Percentiles rank a stretch among this genome's conserved stretches.
phyloP scores from a whole-genome alignment of 2,329 filamentous ascomycete species.

The Penicillium verrucosum region DNA sequence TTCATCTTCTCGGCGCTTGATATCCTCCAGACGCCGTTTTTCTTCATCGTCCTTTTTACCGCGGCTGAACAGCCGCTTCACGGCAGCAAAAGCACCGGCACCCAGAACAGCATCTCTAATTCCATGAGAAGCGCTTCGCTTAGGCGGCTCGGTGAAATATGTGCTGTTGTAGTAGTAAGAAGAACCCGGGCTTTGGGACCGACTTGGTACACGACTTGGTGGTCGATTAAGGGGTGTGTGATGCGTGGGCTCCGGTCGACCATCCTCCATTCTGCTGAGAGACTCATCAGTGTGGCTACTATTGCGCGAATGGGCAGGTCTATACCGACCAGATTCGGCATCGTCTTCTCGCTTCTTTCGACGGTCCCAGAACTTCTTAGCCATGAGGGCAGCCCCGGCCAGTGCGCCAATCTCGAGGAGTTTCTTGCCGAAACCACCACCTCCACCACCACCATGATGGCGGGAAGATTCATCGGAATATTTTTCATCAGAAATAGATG shows the following conservation, averaged over 20 bases:
- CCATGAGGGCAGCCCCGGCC: slow-evolving; percentile 61
- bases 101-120: slow-evolving; percentile 62
- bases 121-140: slow-evolving; percentile 47
- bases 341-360: slow-evolving; percentile 54
- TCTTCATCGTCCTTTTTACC: slow-evolving; percentile 54
- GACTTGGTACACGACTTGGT: slow-evolving; percentile 32
- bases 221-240: slow-evolving; percentile 33
- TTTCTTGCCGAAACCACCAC: slow-evolving; percentile 59
- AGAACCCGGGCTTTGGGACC: slow-evolving; percentile 35
- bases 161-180: slow-evolving; percentile 41
- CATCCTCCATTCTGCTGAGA: slow-evolving; percentile 50
- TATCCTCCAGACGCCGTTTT: slow-evolving; percentile 57
- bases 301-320: slow-evolving; percentile 50
- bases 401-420: slow-evolving; percentile 60
- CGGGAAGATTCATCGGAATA: slow-evolving; percentile 52
- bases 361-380: slow-evolving; percentile 57
- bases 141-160: slow-evolving; percentile 44
- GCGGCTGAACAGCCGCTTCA: slow-evolving; percentile 60
- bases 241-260: slow-evolving; percentile 46
- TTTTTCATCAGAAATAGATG: slow-evolving; percentile 65
- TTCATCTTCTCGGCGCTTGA: slow-evolving; percentile 51
- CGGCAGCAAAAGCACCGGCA: slow-evolving; percentile 61
- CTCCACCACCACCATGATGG: slow-evolving; percentile 7
- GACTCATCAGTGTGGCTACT: slow-evolving; percentile 42
- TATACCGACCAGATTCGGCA: slow-evolving; percentile 52